Evolutionary conservation across 2,329 filamentous ascomycete genomes (phyloP), one percentile per base, ranked within the genome.

Genomic region (Calonectria ilicicola): DNA sequence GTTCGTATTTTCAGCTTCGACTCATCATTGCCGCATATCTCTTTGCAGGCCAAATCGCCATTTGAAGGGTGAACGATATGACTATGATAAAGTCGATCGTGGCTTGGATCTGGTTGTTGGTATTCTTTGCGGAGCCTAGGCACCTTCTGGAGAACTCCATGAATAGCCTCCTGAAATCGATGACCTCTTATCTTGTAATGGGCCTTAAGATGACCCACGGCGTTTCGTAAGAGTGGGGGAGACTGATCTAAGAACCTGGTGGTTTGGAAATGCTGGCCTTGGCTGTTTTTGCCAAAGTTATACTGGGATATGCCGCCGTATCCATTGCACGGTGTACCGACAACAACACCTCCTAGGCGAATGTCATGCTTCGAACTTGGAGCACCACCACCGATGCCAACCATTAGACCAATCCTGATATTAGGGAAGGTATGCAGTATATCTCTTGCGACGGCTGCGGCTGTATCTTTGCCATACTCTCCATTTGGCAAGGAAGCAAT

Each of bases 351-450:
- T 0, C 78, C 77, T 2, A 80, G 69, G 12, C 82, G 79, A 0
- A 85, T 79, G 12, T 85, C 82, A 23, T 81, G 71, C 5, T 76
- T 67, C 3, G 1, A 1, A 53, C 68, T 85, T 70, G 83, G 84
- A 0, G 77, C 81, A 6, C 83, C 83, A 8, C 81, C 83, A 0
- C 77, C 70, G 3, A 70, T 70, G 2, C 72, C 70, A 26, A 74
- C 70, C 63, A 74, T 72, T 14, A 72, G 56, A 0, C 80, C 80
- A 6, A 84, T 70, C 5, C 76, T 49, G 5, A 85, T 58, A 8
- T 80, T 78, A 0, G 32, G 9, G 32, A 35, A 35, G 32, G 74
- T 84, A 5, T 68, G 76, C 0, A 44, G n/a, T 40, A 63, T 56
- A 9, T 56, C 49, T 56, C 26, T 35, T 35, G 32, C 32, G 2